Percentiles rank a stretch among this genome's conserved stretches.
Conservation (phyloP, 2,329 filamentous ascomycete species). For the Clarireedia paspali region DNA sequence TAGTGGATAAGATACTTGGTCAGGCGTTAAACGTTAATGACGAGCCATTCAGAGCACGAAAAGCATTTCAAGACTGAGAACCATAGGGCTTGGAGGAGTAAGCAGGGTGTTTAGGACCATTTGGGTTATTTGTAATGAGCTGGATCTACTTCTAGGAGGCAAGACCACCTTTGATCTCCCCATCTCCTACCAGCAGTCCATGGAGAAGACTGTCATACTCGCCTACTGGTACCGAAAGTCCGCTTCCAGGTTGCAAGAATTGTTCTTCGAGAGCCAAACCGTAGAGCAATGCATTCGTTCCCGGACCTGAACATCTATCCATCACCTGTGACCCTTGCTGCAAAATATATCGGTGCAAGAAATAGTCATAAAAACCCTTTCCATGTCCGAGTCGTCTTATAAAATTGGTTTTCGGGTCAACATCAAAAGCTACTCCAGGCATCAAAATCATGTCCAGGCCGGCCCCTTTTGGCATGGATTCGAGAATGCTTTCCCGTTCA, state of each 20-base stretch:
- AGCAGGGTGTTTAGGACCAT: constrained; percentile 6
- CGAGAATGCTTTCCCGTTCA: constrained; percentile 65
- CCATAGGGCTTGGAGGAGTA: constrained; percentile 9
- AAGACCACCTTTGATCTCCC: constrained; percentile 42
- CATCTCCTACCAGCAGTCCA: constrained; percentile 66
- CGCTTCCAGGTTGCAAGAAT: constrained; percentile 52
- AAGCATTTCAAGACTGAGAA: constrained; percentile 12
- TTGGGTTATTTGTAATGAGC: constrained; percentile 7
- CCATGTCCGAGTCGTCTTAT: constrained; percentile 83
- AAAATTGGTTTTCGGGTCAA: constrained; percentile 40
- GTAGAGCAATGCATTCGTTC: constrained; percentile 53
- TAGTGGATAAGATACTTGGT: constrained; percentile 22
- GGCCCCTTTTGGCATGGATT: constrained; percentile 38
- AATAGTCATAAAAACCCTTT: constrained; percentile 95
- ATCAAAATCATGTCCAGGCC: constrained; percentile 80
- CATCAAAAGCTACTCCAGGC: constrained; percentile 88
- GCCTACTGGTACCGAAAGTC: constrained; percentile 63
- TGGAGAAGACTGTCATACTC: constrained; percentile 74
- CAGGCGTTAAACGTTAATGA: constrained; percentile 21
- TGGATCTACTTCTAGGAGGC: constrained; percentile 11
- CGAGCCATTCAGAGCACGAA: constrained; percentile 16
- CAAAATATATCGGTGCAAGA: constrained; percentile 65
- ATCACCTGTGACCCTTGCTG: constrained; percentile 22
- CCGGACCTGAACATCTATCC: constrained; percentile 44
- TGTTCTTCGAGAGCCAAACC: constrained; percentile 85